A percentile compares a stretch with the other conserved stretches of the same genome.
These are phyloP conservation scores for Aspergillus baeticus DNA, from an alignment of 495 filamentous ascomycete species.

Conservation along the genomic window DNA sequence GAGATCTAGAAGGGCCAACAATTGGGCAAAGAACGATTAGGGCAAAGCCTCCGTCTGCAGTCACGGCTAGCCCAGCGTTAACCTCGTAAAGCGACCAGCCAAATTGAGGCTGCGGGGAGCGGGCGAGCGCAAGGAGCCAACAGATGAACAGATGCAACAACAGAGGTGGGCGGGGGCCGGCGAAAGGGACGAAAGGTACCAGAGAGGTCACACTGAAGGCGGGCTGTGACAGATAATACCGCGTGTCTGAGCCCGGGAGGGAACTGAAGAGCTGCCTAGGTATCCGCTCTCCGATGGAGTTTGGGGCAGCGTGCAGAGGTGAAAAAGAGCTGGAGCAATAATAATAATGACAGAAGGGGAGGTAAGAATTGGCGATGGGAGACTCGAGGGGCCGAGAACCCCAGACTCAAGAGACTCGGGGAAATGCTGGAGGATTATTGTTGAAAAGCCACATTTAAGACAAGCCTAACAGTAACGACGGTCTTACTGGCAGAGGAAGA, in stretches of 20 bases:
- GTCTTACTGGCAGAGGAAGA: background rate
- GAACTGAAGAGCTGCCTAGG: background rate
- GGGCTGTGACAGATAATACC: conserved; percentile 2
- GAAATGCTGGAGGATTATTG: background rate
- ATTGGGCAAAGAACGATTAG: conserved; percentile 25
- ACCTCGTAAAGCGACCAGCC: conserved; percentile 10
- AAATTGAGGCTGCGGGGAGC: conserved; percentile 12
- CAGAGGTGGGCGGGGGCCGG: background rate
- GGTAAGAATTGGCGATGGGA: background rate
- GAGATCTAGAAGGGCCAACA: conserved; percentile 23
- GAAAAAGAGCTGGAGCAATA: too few relatives aligned
- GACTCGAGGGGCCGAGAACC: background rate
- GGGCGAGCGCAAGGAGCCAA: conserved; percentile 7
- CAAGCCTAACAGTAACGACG: too few relatives aligned
- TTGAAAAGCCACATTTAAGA: too few relatives aligned
- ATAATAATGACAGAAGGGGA: background rate
- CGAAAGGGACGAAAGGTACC: conserved; percentile 1
- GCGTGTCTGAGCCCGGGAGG: background rate
- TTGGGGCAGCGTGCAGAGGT: too few relatives aligned
- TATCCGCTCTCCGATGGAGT: too few relatives aligned
- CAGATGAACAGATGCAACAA: conserved; percentile 1
- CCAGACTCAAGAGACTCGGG: background rate
- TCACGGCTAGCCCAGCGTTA: conserved; percentile 15
- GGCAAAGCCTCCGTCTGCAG: conserved; percentile 20
- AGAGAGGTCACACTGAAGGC: conserved; percentile 11